phyloP scores from a whole-genome alignment of 2,329 filamentous ascomycete genomes.

The Nemania sp. region DNA sequence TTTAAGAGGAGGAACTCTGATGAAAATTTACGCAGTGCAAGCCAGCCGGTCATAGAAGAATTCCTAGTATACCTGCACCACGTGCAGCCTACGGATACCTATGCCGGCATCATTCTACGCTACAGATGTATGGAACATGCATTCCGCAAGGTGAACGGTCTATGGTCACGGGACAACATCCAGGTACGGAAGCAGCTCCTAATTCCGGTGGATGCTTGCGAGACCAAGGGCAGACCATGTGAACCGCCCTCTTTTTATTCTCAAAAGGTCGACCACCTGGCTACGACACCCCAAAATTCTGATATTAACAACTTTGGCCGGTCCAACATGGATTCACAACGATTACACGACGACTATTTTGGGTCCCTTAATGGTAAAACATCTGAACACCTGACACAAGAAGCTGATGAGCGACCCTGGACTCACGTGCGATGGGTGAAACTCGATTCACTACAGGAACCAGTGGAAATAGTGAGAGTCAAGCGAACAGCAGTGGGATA shows the following conservation, averaged over 20 bases:
- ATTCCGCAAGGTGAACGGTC: slow-evolving; percentile 87
- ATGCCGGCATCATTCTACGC: slow-evolving; percentile 89
- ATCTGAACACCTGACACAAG: slow-evolving; percentile 47
- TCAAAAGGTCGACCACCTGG: slow-evolving; percentile 63
- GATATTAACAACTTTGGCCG: slow-evolving; percentile 44
- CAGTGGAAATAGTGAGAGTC: slow-evolving; percentile 88
- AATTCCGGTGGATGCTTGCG: slow-evolving; percentile 90
- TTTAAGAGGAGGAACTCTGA: slow-evolving; percentile 78
- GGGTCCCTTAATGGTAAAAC: slow-evolving; percentile 53
- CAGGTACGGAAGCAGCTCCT: slow-evolving; percentile 85
- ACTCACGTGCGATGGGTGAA: slow-evolving; percentile 90
- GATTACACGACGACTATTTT: slow-evolving; percentile 58
- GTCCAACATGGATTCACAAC: slow-evolving; percentile 41
- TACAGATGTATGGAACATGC: slow-evolving; percentile 88
- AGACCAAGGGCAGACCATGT: slow-evolving; percentile 79
- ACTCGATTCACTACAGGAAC: slow-evolving; percentile 74
- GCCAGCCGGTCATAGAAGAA: slow-evolving; percentile 74
- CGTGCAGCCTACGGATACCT: slow-evolving; percentile 84
- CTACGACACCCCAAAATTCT: slow-evolving; percentile 58
- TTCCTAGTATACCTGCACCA: slow-evolving; percentile 92
- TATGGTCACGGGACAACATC: slow-evolving; percentile 94
- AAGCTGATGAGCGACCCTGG: slow-evolving; percentile 77
- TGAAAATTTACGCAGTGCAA: slow-evolving; percentile 59
- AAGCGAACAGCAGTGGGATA: slow-evolving; percentile 85
- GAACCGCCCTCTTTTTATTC: slow-evolving; percentile 62